Base-by-base conservation (phyloP, 805 yeast species). In the Metschnikowia hibisci region DNA sequence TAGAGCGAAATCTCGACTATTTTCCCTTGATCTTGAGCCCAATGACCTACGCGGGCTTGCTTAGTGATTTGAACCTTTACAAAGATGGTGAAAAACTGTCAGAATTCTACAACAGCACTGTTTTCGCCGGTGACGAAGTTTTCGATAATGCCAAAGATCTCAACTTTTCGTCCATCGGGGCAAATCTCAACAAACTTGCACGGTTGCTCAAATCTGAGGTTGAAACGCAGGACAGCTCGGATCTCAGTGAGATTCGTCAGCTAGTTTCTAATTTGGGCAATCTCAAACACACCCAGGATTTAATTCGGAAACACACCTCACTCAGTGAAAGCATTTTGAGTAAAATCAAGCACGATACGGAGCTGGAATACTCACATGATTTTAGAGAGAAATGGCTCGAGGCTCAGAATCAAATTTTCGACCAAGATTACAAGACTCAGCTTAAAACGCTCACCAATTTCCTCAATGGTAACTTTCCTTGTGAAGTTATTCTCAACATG, bases 111-210 rank as follows among this genome's bases (percentile, higher is more conserved):
- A 64, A 67, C 29, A 37, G 40, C 39, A 43, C 46, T 10, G 52
- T 52, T 7, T 54, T 59, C 13, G 60, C 69, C 4, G 63, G 66
- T 28, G 87, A 82, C 50, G 66, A 70, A 9, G 65, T 82, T 5
- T 78, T 69, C 52, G 65, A 64, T 2, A 61, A 72, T 6, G 67
- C 90, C 12, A 77, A 80, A 48, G 78, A 80, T 56, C 63, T 81
- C 43, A 89, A 89, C 50, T 90, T 93, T 61, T 84, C 90, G 2
- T 74, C 81, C 20, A 82, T 90, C 28, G 97, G 97, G 1, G 74
- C 78, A 6, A 71, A 73, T 20, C 70, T 93, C 34, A 90, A 88
- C 59, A 60, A 68, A 20, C 68, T 80, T 44, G 97, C 97, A 0
- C 81, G 78, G 50, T 65, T 72, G 35, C 66, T 93, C 34, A 95